These are phyloP conservation scores for Diutina ranongensis DNA, from an alignment of 1,139 yeast species.

Conservation along the genomic window DNA sequence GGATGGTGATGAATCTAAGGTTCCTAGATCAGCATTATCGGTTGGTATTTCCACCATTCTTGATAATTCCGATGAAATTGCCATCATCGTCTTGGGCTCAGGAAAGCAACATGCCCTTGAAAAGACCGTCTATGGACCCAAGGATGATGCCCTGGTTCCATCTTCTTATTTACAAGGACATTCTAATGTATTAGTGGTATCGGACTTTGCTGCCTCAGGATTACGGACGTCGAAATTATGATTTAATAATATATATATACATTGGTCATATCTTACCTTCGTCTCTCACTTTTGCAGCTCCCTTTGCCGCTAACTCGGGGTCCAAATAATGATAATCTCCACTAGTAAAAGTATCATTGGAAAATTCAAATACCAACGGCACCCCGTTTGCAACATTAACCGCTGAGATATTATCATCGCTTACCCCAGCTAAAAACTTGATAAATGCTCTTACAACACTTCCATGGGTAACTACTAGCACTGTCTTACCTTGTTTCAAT, in stretches of 20 bases:
- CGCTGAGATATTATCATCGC: constrained; percentile 51
- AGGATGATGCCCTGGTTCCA: constrained; percentile 29
- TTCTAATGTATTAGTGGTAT: constrained; percentile 30
- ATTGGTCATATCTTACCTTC: constrained; percentile 11
- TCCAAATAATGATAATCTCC: constrained; percentile 48
- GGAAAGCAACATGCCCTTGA: constrained; percentile 32
- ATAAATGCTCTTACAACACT: constrained; percentile 60
- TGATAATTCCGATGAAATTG: constrained; percentile 44
- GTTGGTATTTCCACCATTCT: constrained; percentile 56
- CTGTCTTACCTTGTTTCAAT: constrained; percentile 29
- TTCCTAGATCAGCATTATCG: constrained; percentile 42
- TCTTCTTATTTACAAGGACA: constrained; percentile 38
- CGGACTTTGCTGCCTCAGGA: constrained; percentile 37
- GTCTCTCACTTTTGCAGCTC: constrained; percentile 29
- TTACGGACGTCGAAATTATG: constrained; percentile 15
- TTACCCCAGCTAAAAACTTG: constrained; percentile 43
- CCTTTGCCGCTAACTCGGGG: constrained; percentile 54
- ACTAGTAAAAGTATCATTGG: constrained; percentile 28
- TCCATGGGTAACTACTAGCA: constrained; percentile 66
- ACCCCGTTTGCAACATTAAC: constrained; percentile 73
- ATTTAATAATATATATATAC: constrained; percentile 14
- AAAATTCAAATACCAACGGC: constrained; percentile 49
- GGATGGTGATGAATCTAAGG: constrained; percentile 32
- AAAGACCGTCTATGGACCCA: constrained; percentile 27
- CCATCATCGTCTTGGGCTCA: constrained; percentile 37